These are phyloP conservation scores for Metarhizium brunneum DNA, from an alignment of 2,329 filamentous ascomycete genomes.

Conservation along the genomic window DNA sequence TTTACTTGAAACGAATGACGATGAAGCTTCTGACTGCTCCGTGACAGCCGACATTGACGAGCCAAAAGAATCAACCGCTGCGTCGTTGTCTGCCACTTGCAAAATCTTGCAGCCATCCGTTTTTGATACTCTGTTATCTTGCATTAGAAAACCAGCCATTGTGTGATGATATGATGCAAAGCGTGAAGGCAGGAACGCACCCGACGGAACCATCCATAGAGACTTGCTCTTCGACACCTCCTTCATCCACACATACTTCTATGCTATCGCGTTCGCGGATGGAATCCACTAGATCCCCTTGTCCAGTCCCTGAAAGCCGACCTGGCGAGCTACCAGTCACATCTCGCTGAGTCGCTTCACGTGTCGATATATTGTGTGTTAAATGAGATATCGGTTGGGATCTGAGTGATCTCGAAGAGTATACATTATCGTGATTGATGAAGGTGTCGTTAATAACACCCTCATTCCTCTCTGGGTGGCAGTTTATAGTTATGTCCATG, in stretches of 20 bases:
- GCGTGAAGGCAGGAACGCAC: slow-evolving; percentile 16
- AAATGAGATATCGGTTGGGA: slow-evolving; percentile 1
- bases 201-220: slow-evolving; percentile 13
- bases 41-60: slow-evolving; percentile 45
- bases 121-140: slow-evolving; percentile 4
- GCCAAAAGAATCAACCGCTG: slow-evolving; percentile 31
- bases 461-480: background rate
- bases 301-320: slow-evolving; percentile 24
- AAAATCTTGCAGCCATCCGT: slow-evolving; percentile 10
- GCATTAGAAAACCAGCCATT: background rate
- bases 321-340: slow-evolving; percentile 15
- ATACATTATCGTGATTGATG: background rate
- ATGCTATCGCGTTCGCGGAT: slow-evolving; percentile 9
- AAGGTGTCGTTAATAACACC: background rate
- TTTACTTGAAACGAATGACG: slow-evolving; percentile 50
- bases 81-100: slow-evolving; percentile 10
- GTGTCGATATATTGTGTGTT: background rate
- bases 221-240: slow-evolving; percentile 13
- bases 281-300: slow-evolving; percentile 15
- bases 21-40: slow-evolving; percentile 45
- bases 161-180: background rate
- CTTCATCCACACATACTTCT: slow-evolving; percentile 15
- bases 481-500: slow-evolving; percentile 4
- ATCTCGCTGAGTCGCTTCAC: background rate
- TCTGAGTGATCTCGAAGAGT: slow-evolving; percentile 8